These are phyloP conservation scores for Rhizopogon vesiculosus DNA, from an alignment of 768 basidiomycete species.

Conservation along the genomic window DNA sequence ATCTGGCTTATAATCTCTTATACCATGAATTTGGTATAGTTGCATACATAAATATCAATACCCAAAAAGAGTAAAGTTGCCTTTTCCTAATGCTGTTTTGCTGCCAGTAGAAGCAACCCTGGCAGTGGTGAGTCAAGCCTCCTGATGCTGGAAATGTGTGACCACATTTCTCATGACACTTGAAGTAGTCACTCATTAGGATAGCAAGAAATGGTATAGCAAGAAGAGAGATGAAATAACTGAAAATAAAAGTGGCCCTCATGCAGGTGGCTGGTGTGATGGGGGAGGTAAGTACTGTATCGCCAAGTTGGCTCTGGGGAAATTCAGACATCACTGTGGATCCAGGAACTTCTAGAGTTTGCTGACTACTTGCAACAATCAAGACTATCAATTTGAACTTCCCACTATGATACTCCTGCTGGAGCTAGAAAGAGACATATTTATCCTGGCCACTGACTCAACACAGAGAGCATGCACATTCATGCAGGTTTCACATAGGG, in stretches of 20 bases:
- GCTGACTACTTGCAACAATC: too few species aligned
- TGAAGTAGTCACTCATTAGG: not conserved
- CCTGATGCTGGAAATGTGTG: slow-evolving; percentile 1
- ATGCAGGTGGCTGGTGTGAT: not conserved
- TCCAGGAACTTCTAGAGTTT: too few species aligned
- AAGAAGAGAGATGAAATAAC: not conserved
- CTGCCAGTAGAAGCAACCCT: slow-evolving; percentile 1
- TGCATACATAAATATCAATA: too few species aligned
- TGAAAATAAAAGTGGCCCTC: not conserved
- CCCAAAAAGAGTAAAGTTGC: too few species aligned
- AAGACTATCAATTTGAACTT: too few species aligned
- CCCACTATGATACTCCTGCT: slow-evolving; percentile 6
- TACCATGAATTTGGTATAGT: too few species aligned
- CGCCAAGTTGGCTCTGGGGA: not conserved
- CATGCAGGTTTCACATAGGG: slow-evolving; percentile 14
- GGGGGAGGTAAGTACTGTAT: not conserved
- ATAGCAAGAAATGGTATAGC: not conserved
- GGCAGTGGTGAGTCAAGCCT: not conserved
- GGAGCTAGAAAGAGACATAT: slow-evolving; percentile 17
- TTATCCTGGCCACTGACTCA: slow-evolving; percentile 8
- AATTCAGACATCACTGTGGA: too few species aligned
- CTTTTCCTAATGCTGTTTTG: too few species aligned
- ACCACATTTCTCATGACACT: not conserved
- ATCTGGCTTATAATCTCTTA: too few species aligned
- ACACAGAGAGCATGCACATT: slow-evolving; percentile 7